Evolutionary conservation across 2,329 filamentous ascomycete species (phyloP).

Genomic region (Ophiostoma quercus): DNA sequence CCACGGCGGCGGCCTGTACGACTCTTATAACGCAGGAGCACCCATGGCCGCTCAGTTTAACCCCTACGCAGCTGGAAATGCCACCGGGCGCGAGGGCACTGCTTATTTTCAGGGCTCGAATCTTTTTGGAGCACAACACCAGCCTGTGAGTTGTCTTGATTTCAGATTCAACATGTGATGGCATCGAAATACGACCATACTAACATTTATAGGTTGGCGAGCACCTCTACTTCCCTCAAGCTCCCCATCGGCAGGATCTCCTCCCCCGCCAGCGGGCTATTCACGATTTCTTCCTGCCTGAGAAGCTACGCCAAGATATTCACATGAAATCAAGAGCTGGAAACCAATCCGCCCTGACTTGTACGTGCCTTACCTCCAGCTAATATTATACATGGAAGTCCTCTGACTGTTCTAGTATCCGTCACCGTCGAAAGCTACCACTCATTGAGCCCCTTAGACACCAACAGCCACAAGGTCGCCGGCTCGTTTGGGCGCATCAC

Average conservation of each 20-base stretch:
- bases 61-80: conserved; percentile 61
- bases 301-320: conserved; percentile 78
- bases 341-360: conserved; percentile 71
- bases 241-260: conserved; percentile 74
- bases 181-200: neutral
- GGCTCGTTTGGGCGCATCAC: conserved; percentile 71
- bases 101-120: conserved; percentile 62
- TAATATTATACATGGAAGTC: neutral
- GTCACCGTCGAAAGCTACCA: conserved; percentile 74
- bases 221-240: conserved; percentile 85
- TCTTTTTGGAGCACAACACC: conserved; percentile 48
- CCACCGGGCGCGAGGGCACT: conserved; percentile 58
- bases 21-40: conserved; percentile 18
- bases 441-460: conserved; percentile 84
- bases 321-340: conserved; percentile 84
- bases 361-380: conserved; percentile 12
- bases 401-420: conserved; percentile 34
- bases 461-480: conserved; percentile 50
- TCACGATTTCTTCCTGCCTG: conserved; percentile 88
- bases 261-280: conserved; percentile 78
- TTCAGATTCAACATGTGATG: no score
- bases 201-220: conserved; percentile 63
- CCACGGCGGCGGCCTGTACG: conserved; percentile 20
- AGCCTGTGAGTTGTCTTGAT: conserved; percentile 49
- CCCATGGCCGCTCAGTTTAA: conserved; percentile 47